Evolutionary conservation across 441 rosid species (phyloP).

Genomic region (Adansonia grandidieri): DNA sequence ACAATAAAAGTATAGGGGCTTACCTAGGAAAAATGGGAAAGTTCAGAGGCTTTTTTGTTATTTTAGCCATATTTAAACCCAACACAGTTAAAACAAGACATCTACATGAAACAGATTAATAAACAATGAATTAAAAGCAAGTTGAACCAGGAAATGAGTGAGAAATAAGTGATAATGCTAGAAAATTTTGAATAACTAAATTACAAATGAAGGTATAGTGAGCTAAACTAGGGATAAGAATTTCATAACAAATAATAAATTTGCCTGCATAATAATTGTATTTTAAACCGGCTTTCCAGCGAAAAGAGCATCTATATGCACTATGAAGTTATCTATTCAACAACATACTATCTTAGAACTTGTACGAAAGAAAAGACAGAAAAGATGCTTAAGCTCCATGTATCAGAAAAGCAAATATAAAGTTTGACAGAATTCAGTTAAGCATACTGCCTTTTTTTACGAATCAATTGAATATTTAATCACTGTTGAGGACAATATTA

Average conservation of each 20-base stretch:
- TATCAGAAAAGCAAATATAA: background rate
- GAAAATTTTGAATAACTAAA: background rate
- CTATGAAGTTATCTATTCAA: background rate
- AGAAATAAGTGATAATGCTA: background rate
- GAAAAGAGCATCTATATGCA: background rate
- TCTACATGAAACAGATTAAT: background rate
- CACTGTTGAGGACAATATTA: background rate
- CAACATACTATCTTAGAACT: background rate
- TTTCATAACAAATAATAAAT: background rate
- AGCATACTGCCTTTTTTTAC: background rate
- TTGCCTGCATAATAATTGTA: background rate
- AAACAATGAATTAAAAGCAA: background rate
- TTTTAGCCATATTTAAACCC: background rate
- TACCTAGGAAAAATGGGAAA: background rate
- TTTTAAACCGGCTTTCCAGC: background rate
- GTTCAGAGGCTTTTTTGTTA: too few species aligned
- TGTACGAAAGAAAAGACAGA: background rate
- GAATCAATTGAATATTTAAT: background rate
- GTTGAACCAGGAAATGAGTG: background rate
- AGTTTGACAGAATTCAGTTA: background rate
- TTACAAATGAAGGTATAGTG: background rate
- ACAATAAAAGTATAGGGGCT: background rate
- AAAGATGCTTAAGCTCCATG: constrained; percentile 1
- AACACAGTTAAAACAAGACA: constrained; percentile 11
- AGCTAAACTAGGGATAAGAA: background rate